Percentiles rank a stretch among this genome's conserved stretches.
Conservation (phyloP, 1,139 yeast genomes). For the Zygoascus meyerae region DNA sequence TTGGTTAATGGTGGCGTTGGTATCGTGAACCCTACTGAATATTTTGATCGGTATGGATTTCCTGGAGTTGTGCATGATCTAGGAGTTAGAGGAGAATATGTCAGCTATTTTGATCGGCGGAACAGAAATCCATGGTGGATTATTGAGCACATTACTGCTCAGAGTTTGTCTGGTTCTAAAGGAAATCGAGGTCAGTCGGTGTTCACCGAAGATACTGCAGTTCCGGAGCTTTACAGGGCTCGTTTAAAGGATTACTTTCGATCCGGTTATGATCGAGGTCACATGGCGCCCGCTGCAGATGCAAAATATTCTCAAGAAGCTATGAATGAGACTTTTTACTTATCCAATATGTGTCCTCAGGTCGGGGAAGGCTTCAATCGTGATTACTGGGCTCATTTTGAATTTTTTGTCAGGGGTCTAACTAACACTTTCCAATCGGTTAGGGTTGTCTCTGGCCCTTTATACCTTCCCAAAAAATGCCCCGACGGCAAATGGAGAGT, state of each 20-base stretch:
- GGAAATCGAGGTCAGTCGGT: slow-evolving; percentile 74
- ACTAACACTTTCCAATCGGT: slow-evolving; percentile 64
- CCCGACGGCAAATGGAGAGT: slow-evolving; percentile 80
- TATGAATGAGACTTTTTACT: slow-evolving; percentile 87
- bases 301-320: slow-evolving; percentile 86
- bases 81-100: slow-evolving; percentile 64
- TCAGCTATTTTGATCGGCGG: slow-evolving; percentile 80
- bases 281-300: slow-evolving; percentile 96
- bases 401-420: slow-evolving; percentile 75
- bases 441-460: slow-evolving; percentile 87
- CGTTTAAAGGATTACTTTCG: slow-evolving; percentile 80
- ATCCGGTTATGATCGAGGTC: slow-evolving; percentile 96
- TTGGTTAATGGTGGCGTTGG: neutral
- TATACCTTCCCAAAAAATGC: slow-evolving; percentile 73
- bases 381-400: slow-evolving; percentile 97
- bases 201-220: slow-evolving; percentile 80
- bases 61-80: slow-evolving; percentile 94
- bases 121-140: slow-evolving; percentile 87
- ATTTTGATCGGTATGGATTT: slow-evolving; percentile 63
- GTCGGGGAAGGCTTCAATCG: slow-evolving; percentile 97
- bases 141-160: slow-evolving; percentile 84
- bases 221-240: slow-evolving; percentile 74
- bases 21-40: slow-evolving; percentile 56
- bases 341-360: slow-evolving; percentile 93
- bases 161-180: slow-evolving; percentile 46